phyloP scores from a whole-genome alignment of 306 rosid genomes.

The Lagenaria siceraria region DNA sequence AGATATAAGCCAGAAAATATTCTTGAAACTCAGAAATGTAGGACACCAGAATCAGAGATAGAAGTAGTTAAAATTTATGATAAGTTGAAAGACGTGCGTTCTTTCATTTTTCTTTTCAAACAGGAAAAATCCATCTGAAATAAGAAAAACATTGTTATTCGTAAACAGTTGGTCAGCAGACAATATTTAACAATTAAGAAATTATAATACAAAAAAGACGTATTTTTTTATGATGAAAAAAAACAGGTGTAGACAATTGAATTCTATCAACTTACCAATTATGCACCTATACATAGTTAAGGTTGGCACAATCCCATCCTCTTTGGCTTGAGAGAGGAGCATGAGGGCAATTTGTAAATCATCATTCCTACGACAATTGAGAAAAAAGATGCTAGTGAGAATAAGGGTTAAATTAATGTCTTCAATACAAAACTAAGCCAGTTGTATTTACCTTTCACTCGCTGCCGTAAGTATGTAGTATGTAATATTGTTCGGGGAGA shows the following conservation, averaged over 20 bases:
- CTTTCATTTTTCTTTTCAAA: neutral
- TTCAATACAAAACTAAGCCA: neutral
- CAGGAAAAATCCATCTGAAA: neutral
- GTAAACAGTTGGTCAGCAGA: neutral
- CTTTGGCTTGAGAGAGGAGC: conserved; percentile 73
- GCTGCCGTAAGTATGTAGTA: conserved; percentile 75
- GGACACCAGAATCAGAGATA: neutral
- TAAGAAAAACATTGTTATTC: neutral
- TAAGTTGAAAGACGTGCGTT: neutral
- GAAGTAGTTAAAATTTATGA: neutral
- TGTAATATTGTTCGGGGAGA: conserved; percentile 74
- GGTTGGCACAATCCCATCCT: conserved; percentile 45
- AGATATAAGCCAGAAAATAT: neutral
- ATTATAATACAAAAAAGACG: neutral
- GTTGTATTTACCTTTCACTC: conserved; percentile 59
- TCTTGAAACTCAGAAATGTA: neutral
- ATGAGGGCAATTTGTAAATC: conserved; percentile 66
- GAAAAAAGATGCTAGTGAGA: neutral
- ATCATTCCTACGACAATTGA: conserved; percentile 37
- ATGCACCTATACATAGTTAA: conserved; percentile 58
- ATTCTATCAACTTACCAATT: conserved; percentile 39
- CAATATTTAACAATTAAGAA: neutral
- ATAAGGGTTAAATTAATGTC: neutral
- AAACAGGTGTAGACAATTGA: neutral
- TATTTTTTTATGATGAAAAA: neutral